Percentiles rank a stretch among this genome's conserved stretches.
Evolutionary conservation across 495 filamentous ascomycete genomes (phyloP).

Genomic region (Annulohypoxylon bovei): DNA sequence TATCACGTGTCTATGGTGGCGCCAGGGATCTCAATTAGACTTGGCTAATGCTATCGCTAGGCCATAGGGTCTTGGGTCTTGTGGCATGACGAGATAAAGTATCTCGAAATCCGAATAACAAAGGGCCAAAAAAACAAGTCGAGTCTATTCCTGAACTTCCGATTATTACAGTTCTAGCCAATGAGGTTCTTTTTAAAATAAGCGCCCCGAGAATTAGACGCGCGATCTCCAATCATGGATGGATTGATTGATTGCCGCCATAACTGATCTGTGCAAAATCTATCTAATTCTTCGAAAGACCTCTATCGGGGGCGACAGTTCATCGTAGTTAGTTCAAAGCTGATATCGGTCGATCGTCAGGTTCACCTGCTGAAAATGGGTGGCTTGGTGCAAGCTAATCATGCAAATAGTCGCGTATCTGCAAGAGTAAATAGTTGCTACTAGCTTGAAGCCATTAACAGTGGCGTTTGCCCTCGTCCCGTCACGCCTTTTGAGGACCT

Average conservation of each 20-base stretch:
- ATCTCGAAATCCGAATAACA: neutral
- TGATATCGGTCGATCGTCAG: slow-evolving; percentile 16
- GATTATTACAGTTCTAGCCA: neutral
- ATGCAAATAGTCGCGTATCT: slow-evolving; percentile 6
- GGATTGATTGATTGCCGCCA: neutral
- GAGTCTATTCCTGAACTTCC: neutral
- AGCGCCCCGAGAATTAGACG: neutral
- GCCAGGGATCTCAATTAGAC: neutral
- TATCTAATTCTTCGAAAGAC: neutral
- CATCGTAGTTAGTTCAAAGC: neutral
- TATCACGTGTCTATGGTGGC: slow-evolving; percentile 21
- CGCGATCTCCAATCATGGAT: neutral
- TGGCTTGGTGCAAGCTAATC: slow-evolving; percentile 5
- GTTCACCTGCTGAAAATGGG: slow-evolving; percentile 14
- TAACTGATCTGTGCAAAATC: neutral
- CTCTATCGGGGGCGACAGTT: neutral
- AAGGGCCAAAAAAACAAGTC: neutral
- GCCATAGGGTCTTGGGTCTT: neutral
- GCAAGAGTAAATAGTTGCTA: slow-evolving; percentile 12
- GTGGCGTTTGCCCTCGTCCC: neutral
- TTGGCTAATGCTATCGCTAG: slow-evolving; percentile 20
- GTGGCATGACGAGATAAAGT: neutral
- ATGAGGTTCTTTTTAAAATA: neutral
- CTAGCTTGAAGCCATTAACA: neutral
- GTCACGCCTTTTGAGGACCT: neutral